Evolutionary conservation across 768 basidiomycete genomes (phyloP).

Genomic region (Mycena vulgaris): DNA sequence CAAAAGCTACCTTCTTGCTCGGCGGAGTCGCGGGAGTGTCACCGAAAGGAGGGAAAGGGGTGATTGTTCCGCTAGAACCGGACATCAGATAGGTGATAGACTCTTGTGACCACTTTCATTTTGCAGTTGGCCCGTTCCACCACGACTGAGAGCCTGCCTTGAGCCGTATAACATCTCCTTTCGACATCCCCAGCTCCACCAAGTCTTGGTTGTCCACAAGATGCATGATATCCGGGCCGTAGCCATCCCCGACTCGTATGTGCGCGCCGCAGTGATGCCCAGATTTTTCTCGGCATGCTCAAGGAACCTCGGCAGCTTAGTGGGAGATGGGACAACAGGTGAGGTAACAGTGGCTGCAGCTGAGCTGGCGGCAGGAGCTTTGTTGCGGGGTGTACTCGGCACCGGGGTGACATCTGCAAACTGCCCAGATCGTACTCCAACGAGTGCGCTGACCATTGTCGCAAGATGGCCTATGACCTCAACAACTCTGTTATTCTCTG

Average conservation of each 20-base stretch:
- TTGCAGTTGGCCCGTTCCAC: constrained; percentile 33
- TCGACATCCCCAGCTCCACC: background rate
- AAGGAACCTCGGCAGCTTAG: constrained; percentile 24
- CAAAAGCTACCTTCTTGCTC: too few relatives aligned
- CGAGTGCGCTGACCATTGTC: background rate
- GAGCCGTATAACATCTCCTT: constrained; percentile 27
- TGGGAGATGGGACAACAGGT: constrained; percentile 21
- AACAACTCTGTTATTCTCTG: too few relatives aligned
- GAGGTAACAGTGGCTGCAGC: background rate
- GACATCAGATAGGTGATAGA: too few relatives aligned
- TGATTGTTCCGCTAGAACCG: too few relatives aligned
- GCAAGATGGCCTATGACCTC: constrained; percentile 9
- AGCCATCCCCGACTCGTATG: background rate
- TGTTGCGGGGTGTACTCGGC: background rate
- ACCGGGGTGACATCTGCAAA: too few relatives aligned
- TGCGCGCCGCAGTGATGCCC: background rate
- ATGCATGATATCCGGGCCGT: constrained; percentile 33
- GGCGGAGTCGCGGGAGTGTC: too few relatives aligned
- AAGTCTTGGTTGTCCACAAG: background rate
- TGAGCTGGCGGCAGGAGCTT: background rate
- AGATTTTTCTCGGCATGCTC: constrained; percentile 10
- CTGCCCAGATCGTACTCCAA: background rate
- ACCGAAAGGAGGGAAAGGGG: too few relatives aligned
- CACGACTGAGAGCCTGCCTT: constrained; percentile 25
- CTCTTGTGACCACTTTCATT: background rate